These are phyloP conservation scores for Rugonectria rugulosa DNA, from an alignment of 2,329 filamentous ascomycete genomes.

Conservation along the genomic window DNA sequence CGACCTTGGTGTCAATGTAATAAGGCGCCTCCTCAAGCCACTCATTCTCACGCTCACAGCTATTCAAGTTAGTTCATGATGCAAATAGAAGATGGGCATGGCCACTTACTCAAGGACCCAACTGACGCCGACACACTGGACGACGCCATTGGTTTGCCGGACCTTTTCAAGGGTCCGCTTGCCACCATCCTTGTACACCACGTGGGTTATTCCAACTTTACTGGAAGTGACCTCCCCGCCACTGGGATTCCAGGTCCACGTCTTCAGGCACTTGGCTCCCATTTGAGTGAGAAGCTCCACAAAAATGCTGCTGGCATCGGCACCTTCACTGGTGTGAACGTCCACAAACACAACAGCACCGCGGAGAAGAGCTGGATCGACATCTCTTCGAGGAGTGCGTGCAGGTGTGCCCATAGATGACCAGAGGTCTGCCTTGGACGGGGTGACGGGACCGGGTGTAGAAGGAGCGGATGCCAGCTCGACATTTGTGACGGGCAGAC, in stretches of 20 bases:
- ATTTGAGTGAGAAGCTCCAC: conserved; percentile 80
- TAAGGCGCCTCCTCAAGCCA: conserved; percentile 80
- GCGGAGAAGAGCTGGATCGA: conserved; percentile 63
- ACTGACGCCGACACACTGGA: conserved; percentile 85
- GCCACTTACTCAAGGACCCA: conserved; percentile 85
- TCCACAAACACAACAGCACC: conserved; percentile 85
- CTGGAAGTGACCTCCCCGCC: conserved; percentile 48
- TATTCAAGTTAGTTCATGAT: conserved; percentile 47
- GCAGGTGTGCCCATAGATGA: conserved; percentile 63
- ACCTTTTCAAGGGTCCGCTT: conserved; percentile 84
- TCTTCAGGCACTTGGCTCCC: conserved; percentile 80
- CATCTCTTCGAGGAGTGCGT: conserved; percentile 62
- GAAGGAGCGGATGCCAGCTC: conserved; percentile 41
- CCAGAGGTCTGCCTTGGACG: conserved; percentile 60
- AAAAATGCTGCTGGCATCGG: conserved; percentile 82
- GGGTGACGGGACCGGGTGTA: conserved; percentile 46
- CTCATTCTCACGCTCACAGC: conserved; percentile 77
- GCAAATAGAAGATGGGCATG: background rate
- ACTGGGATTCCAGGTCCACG: conserved; percentile 75
- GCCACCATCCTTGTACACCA: conserved; percentile 88
- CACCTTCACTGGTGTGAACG: conserved; percentile 82
- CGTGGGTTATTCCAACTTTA: conserved; percentile 82
- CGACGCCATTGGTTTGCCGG: conserved; percentile 72
- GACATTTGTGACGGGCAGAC: conserved; percentile 29
- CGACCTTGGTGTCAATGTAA: conserved; percentile 69